A percentile compares a stretch with the other conserved stretches of the same genome.
Evolutionary conservation across 805 yeast species (phyloP).

Genomic region (Saccharomyces paradoxus): DNA sequence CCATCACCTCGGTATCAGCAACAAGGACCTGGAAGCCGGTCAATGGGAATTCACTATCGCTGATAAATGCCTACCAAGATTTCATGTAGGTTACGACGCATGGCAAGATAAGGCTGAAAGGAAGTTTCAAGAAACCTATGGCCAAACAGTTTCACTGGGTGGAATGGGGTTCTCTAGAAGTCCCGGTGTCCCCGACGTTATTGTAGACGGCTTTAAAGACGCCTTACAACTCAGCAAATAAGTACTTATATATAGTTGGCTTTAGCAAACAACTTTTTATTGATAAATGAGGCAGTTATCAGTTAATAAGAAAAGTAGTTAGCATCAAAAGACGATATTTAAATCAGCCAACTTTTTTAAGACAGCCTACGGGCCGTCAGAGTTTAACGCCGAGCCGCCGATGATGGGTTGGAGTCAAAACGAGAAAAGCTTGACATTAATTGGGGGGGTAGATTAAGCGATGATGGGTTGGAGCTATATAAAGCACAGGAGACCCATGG

Average conservation of each 20-base stretch:
- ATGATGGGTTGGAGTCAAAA: not conserved
- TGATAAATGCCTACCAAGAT: slow-evolving; percentile 69
- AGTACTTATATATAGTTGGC: not conserved
- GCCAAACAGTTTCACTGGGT: slow-evolving; percentile 46
- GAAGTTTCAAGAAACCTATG: slow-evolving; percentile 30
- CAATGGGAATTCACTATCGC: slow-evolving; percentile 37
- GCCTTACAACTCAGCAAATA: slow-evolving; percentile 31
- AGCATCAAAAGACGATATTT: not conserved
- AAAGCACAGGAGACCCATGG: not conserved
- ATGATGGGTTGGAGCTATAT: not conserved
- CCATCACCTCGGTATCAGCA: slow-evolving; percentile 32
- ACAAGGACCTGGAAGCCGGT: slow-evolving; percentile 24
- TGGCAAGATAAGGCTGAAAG: slow-evolving; percentile 32
- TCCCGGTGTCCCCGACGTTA: slow-evolving; percentile 85
- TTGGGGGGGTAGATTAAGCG: not conserved
- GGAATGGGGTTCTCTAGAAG: slow-evolving; percentile 79
- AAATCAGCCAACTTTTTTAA: not conserved
- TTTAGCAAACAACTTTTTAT: not conserved
- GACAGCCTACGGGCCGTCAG: not conserved
- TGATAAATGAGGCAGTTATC: not conserved
- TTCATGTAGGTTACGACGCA: slow-evolving; percentile 57
- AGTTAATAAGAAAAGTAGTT: not conserved
- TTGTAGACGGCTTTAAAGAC: slow-evolving; percentile 50
- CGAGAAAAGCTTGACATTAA: not conserved
- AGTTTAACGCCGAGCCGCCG: not conserved